Percentiles rank a stretch among this genome's conserved stretches.
These are phyloP conservation scores for Xylaria sp. DNA, from an alignment of 2,329 filamentous ascomycete genomes.

Conservation along the genomic window DNA sequence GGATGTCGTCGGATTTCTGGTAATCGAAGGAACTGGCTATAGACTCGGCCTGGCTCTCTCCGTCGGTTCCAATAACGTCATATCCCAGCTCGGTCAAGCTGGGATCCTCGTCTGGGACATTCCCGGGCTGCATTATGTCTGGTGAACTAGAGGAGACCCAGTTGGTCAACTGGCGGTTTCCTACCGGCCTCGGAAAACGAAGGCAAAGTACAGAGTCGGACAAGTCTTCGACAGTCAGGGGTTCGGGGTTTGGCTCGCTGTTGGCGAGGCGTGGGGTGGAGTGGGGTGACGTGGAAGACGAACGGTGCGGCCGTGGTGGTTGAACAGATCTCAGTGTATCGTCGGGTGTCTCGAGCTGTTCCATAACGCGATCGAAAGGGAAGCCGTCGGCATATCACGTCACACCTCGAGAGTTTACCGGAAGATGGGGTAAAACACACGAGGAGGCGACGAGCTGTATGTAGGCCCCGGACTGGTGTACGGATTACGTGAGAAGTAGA, in stretches of 20 bases:
- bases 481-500: conserved; percentile 9
- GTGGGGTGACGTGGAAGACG: conserved; percentile 25
- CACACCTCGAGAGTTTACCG: conserved; percentile 52
- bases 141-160: conserved; percentile 69
- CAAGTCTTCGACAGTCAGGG: conserved; percentile 39
- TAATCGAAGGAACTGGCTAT: conserved; percentile 61
- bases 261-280: conserved; percentile 39
- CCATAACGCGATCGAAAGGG: conserved; percentile 61
- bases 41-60: conserved; percentile 64
- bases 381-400: conserved; percentile 51
- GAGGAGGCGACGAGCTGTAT: conserved; percentile 45
- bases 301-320: conserved; percentile 31
- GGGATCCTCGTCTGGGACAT: conserved; percentile 59
- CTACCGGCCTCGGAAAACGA: conserved; percentile 67
- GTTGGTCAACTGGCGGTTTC: conserved; percentile 66
- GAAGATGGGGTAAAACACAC: conserved; percentile 42
- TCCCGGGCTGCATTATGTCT: conserved; percentile 64
- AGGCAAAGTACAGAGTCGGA: conserved; percentile 60
- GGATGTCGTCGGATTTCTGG: conserved; percentile 62
- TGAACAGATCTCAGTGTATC: conserved; percentile 47
- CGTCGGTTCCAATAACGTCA: conserved; percentile 67
- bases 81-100: conserved; percentile 67
- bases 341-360: conserved; percentile 54
- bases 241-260: conserved; percentile 47
- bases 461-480: conserved; percentile 29